Percentiles rank a stretch among this genome's conserved stretches.
phyloP scores from a whole-genome alignment of 2,329 filamentous ascomycete species.

The Fusarium guadeloupense region DNA sequence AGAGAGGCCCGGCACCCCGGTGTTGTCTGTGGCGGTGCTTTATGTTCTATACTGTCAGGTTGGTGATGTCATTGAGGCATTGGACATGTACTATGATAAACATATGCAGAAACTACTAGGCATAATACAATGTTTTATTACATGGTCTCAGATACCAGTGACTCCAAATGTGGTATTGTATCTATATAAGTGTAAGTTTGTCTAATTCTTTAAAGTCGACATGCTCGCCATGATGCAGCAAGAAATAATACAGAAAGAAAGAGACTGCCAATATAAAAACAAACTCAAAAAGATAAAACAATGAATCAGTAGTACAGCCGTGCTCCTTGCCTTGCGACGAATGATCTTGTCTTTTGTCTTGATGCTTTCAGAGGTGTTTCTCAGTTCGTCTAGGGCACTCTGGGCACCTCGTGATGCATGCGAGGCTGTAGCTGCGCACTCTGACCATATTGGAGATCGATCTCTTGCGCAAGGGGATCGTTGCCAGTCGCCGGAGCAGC shows the following conservation, averaged over 20 bases:
- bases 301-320: neutral
- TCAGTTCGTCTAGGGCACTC: neutral
- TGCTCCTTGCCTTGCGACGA: conserved; percentile 10
- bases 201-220: neutral
- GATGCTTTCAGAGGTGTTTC: neutral
- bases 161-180: neutral
- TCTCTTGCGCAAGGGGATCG: neutral
- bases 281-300: neutral
- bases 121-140: neutral
- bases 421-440: neutral
- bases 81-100: neutral
- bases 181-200: neutral
- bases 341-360: neutral
- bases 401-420: neutral
- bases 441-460: neutral
- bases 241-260: neutral
- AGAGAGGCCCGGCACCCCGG: conserved; percentile 12
- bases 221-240: neutral
- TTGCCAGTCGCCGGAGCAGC: neutral
- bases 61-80: neutral
- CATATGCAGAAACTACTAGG: too few species aligned
- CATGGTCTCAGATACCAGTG: neutral
- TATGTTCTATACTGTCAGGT: neutral
- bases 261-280: neutral
- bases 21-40: neutral